Conservation (phyloP, 2,329 filamentous ascomycete species). For the Aureobasidium melanogenum region DNA sequence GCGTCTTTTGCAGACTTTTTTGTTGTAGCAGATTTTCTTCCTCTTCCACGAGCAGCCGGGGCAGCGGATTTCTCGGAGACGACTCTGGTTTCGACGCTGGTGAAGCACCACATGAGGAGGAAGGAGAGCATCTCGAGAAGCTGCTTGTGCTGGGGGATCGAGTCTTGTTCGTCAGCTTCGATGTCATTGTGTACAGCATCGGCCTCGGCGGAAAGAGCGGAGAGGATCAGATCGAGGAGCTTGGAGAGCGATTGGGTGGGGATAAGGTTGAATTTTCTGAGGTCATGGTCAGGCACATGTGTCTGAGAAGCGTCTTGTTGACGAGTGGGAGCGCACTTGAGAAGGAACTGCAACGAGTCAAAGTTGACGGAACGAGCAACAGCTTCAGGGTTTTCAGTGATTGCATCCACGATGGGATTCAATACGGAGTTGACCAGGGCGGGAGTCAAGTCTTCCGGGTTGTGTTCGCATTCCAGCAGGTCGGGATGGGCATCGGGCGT, state of each 20-base stretch:
- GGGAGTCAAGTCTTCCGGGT: conserved; percentile 73
- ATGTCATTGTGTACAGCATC: conserved; percentile 79
- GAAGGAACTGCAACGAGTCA: conserved; percentile 87
- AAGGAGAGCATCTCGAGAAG: conserved; percentile 92
- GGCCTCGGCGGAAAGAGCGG: conserved; percentile 63
- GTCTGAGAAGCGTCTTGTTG: conserved; percentile 20
- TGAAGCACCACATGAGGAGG: conserved; percentile 87
- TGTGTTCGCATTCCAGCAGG: conserved; percentile 85
- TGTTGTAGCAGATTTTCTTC: conserved; percentile 67
- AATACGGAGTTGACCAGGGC: conserved; percentile 74
- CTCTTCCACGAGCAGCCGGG: conserved; percentile 60
- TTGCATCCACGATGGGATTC: conserved; percentile 84
- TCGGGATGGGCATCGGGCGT: conserved; percentile 79
- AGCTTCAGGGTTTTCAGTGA: conserved; percentile 85
- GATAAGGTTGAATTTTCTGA: conserved; percentile 73
- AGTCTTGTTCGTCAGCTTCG: conserved; percentile 85
- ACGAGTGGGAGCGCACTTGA: conserved; percentile 69
- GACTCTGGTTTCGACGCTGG: conserved; percentile 87
- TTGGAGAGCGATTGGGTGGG: conserved; percentile 81
- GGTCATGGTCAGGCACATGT: conserved; percentile 51
- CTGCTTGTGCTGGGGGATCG: conserved; percentile 71
- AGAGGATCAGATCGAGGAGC: conserved; percentile 77
- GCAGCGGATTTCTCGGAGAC: conserved; percentile 71
- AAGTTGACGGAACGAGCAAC: conserved; percentile 70
- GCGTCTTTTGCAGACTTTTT: conserved; percentile 61